Evolutionary conservation across 768 basidiomycete genomes (phyloP).

Genomic region (Podaxis sp.): DNA sequence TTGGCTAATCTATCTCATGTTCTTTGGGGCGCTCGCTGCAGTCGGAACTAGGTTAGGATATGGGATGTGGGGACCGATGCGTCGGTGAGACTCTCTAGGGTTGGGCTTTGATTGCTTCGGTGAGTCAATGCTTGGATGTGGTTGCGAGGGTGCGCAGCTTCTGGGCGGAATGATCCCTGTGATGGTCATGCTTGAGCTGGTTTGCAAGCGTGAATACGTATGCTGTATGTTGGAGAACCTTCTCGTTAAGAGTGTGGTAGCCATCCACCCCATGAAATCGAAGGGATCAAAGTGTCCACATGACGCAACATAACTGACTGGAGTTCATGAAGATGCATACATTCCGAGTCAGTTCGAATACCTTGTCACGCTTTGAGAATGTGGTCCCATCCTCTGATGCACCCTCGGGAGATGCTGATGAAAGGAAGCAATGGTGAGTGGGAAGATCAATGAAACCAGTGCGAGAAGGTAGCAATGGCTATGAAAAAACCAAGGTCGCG

Average conservation of each 20-base stretch:
- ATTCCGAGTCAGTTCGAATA: neutral
- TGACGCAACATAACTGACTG: neutral
- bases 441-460: neutral
- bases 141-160: neutral
- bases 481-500: neutral
- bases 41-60: neutral
- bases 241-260: neutral
- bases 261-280: neutral
- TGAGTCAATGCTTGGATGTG: neutral
- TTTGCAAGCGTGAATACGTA: neutral
- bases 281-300: neutral
- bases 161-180: neutral
- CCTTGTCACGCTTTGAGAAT: neutral
- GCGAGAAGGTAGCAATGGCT: neutral
- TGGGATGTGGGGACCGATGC: neutral
- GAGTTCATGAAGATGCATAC: neutral
- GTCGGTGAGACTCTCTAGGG: neutral
- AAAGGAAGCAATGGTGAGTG: neutral
- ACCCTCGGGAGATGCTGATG: constrained; percentile 8
- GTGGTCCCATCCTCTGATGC: neutral
- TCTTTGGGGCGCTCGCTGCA: neutral
- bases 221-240: neutral
- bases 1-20: neutral
- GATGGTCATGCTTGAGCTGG: neutral
- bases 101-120: neutral